phyloP scores from a whole-genome alignment of 495 filamentous ascomycete genomes.

The Acidiella bohemica region DNA sequence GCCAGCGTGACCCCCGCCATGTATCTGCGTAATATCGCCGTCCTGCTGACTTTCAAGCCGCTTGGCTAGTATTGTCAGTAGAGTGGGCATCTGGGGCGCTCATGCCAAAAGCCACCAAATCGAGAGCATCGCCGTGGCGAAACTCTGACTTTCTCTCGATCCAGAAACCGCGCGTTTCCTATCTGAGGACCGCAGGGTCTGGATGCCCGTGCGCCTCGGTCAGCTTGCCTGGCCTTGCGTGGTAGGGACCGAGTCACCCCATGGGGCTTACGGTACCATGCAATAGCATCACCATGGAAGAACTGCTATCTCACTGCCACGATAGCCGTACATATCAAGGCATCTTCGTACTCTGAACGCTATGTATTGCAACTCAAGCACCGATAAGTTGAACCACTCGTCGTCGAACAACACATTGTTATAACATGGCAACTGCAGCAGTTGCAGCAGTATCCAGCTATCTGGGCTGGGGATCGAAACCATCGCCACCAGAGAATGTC shows the following conservation, averaged over 20 bases:
- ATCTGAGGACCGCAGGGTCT: not conserved
- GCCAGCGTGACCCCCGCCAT: too few relatives aligned
- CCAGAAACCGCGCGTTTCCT: not conserved
- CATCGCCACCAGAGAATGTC: too few relatives aligned
- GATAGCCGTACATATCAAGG: too few relatives aligned
- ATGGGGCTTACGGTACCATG: conserved; percentile 1
- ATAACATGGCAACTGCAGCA: conserved; percentile 1
- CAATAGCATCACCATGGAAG: not conserved
- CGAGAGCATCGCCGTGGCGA: too few relatives aligned
- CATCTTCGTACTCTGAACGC: not conserved
- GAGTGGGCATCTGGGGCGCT: too few relatives aligned
- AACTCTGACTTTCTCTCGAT: too few relatives aligned
- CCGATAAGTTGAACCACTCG: not conserved
- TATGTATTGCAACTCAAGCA: not conserved
- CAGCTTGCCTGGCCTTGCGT: conserved; percentile 1
- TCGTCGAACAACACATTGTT: not conserved
- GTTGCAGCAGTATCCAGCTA: conserved; percentile 1
- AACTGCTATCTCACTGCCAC: too few relatives aligned
- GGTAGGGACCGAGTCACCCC: conserved; percentile 5
- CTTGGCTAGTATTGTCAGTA: too few relatives aligned
- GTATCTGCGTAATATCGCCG: too few relatives aligned
- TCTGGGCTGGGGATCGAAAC: conserved; percentile 28
- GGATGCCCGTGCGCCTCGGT: not conserved
- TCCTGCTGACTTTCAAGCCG: too few relatives aligned
- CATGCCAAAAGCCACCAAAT: too few relatives aligned